Evolutionary conservation across 108 stramenopile genomes (phyloP).

Genomic region (Parietichytrium sp.): DNA sequence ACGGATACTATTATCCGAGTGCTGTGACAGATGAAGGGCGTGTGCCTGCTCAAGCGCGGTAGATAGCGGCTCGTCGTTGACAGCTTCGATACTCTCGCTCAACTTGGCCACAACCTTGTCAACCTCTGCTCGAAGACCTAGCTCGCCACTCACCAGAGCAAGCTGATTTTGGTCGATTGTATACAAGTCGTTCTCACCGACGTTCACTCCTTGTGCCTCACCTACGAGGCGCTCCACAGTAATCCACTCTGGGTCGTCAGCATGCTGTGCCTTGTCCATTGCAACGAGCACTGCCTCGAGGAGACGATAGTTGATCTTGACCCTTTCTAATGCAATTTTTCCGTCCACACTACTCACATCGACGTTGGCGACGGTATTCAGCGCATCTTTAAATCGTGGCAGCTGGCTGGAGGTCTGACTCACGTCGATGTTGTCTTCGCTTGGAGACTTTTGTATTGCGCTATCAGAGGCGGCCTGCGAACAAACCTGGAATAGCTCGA

Average conservation of each 20-base stretch:
- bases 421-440: not conserved
- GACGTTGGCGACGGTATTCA: not conserved
- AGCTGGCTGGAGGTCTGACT: not conserved
- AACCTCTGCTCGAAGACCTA: conserved; percentile 6
- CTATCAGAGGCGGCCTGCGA: not conserved
- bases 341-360: not conserved
- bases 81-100: not conserved
- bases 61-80: conserved; percentile 20
- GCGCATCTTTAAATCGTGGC: not conserved
- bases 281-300: not conserved
- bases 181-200: not conserved
- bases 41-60: conserved; percentile 30
- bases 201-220: not conserved
- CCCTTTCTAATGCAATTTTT: not conserved
- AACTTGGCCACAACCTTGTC: not conserved
- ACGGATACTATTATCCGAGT: not conserved
- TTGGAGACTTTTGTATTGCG: not conserved
- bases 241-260: conserved; percentile 31
- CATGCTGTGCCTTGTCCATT: conserved; percentile 2
- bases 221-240: conserved; percentile 13
- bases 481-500: not conserved
- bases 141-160: not conserved
- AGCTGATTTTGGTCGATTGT: not conserved
- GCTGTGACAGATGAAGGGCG: not conserved
- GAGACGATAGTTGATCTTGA: not conserved